These are phyloP conservation scores for Erucastrum elatum DNA, from an alignment of 345 rosid genomes.

Conservation along the genomic window DNA sequence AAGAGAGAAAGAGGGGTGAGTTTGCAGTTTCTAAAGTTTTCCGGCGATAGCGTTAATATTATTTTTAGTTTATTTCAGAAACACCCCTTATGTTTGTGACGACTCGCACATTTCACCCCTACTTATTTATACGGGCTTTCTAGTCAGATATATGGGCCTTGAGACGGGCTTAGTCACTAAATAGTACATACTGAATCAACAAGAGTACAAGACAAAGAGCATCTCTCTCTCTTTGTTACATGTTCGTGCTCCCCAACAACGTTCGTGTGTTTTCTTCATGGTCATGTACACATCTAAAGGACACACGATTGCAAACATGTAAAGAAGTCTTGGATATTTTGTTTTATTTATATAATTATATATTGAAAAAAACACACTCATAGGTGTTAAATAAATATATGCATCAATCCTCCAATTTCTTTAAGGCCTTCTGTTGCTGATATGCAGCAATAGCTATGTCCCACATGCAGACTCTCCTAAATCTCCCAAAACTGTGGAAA, in stretches of 20 bases:
- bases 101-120: constrained; percentile 4
- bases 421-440: constrained; percentile 20
- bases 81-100: neutral
- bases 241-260: constrained; percentile 35
- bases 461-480: constrained; percentile 14
- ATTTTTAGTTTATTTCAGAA: constrained; percentile 1
- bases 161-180: neutral
- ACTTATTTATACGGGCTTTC: neutral
- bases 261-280: constrained; percentile 27
- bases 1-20: neutral
- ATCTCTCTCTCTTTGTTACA: neutral
- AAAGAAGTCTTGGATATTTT: constrained; percentile 16
- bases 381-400: constrained; percentile 26
- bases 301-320: constrained; percentile 15
- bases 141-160: constrained; percentile 3
- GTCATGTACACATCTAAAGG: constrained; percentile 19
- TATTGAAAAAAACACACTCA: constrained; percentile 14
- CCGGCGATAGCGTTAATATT: constrained; percentile 4
- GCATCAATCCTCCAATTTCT: constrained; percentile 32
- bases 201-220: neutral
- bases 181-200: neutral
- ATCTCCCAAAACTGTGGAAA: constrained; percentile 13
- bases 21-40: constrained; percentile 15
- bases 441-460: constrained; percentile 20
- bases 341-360: neutral